Percentiles rank a stretch among this genome's conserved stretches.
phyloP scores from a whole-genome alignment of 176 grass and related monocot genomes.

The Pharus latifolius region DNA sequence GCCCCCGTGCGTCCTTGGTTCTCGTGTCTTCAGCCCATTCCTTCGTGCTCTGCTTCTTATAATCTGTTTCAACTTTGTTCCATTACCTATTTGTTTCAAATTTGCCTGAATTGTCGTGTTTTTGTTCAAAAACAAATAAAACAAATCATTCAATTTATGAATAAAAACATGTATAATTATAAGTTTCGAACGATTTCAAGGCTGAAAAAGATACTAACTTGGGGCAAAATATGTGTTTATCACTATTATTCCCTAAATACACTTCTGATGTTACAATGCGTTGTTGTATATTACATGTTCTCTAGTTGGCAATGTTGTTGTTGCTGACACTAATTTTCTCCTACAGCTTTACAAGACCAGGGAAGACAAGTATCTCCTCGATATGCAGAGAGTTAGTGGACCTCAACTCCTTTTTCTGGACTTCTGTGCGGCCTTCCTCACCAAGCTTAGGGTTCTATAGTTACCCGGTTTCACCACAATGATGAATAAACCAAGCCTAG shows the following conservation, averaged over 20 bases:
- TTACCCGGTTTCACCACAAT: neutral
- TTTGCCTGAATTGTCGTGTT: no score
- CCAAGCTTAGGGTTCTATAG: slow-evolving; percentile 78
- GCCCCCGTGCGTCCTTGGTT: no score
- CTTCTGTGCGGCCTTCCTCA: slow-evolving; percentile 78
- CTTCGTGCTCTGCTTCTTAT: no score
- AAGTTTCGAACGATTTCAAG: no score
- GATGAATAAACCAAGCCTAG: slow-evolving; percentile 27
- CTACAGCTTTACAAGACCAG: slow-evolving; percentile 84
- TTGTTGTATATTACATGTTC: neutral
- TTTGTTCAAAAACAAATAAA: no score
- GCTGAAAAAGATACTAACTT: no score
- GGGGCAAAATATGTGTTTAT: no score
- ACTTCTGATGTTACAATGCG: neutral
- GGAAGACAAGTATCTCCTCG: slow-evolving; percentile 80
- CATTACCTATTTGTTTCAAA: no score
- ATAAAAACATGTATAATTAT: no score
- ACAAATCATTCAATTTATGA: no score
- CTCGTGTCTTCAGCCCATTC: no score
- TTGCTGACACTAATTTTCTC: slow-evolving; percentile 1
- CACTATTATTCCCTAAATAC: neutral
- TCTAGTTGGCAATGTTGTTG: neutral
- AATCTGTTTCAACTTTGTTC: no score
- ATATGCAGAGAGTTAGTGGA: slow-evolving; percentile 80
- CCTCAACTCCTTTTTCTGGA: slow-evolving; percentile 83